Evolutionary conservation across 768 basidiomycete genomes (phyloP), one percentile per base, ranked within the genome.

Genomic region (Hirschioporus abietinus): DNA sequence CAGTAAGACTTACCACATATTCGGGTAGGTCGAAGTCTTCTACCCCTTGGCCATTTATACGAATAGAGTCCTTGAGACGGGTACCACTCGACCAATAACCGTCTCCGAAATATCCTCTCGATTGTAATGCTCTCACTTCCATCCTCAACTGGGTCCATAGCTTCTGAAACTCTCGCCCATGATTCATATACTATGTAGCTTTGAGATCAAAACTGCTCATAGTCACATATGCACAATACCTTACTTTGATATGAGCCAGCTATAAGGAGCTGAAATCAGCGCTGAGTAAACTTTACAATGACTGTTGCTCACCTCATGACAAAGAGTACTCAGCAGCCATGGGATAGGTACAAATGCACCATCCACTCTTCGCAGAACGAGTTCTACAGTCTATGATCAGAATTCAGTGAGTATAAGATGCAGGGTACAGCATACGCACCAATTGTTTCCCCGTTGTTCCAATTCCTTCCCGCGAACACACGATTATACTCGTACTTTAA

Each of bases 11-110:
- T 68, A 92, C 92, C 81, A 93, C 84, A 72, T 87, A 93, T 78
- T 93, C 90, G 4, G 92, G 92, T 2, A 92, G 78, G 63, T 89
- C 89, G 1, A 82, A 85, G 25, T 75, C 74, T 42, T 82, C 82
- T 57, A 84, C 75, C 1, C 84, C 86, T 66, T 84, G 78, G 1
- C 85, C 84, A 0, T 77, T 76, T 25, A 90, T 74, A 57, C 75
- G 78, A 1, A 81, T 80, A 0, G 90, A 89, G 75, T 94, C 91
- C 0, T 79, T 79, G 15, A 94, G 80, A 61, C 91, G 84, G 18
- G 77, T 85, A 1, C 93, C 92, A 58, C 88, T 86, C 18, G 92
- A 93, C 91, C 91, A 94, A 72, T 88, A 91, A 89, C 92, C 93
- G 74, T 95, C 93, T 0, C 93, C 93, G 64, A 88, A 93, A 72